Conservation (phyloP, 345 rosid species). For the Eucalyptus guilfoylei region DNA sequence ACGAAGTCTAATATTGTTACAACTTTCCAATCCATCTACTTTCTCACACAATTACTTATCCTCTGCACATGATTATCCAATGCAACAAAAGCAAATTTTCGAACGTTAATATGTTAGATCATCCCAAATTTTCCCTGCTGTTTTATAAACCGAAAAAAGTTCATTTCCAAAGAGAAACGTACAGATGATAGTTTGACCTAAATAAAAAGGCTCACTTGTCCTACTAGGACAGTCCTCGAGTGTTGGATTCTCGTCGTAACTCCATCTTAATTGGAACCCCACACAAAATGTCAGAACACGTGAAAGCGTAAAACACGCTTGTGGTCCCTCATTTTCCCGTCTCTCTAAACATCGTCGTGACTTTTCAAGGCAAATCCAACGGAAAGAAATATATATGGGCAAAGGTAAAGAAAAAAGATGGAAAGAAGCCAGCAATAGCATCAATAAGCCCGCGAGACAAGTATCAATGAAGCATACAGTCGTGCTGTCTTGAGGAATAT, state of each 20-base stretch:
- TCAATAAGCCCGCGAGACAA: background rate
- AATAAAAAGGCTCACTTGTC: background rate
- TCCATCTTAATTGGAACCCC: background rate
- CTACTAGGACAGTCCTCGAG: background rate
- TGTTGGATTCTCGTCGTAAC: background rate
- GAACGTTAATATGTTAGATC: background rate
- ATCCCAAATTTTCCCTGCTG: background rate
- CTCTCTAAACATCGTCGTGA: background rate
- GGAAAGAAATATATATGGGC: background rate
- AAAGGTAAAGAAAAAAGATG: background rate
- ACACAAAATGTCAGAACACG: background rate
- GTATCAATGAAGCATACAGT: background rate
- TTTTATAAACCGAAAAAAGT: too few relatives aligned
- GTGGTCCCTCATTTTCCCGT: background rate
- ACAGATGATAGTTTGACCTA: background rate
- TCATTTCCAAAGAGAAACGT: background rate
- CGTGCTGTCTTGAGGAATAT: background rate
- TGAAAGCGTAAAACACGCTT: background rate
- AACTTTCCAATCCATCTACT: too few relatives aligned
- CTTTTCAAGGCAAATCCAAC: background rate
- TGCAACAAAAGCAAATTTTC: background rate
- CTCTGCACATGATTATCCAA: background rate
- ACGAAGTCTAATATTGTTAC: rapidly evolving
- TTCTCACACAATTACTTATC: background rate
- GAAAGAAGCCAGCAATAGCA: background rate